phyloP scores from a whole-genome alignment of 1,139 yeast genomes.

The Pichiaceae sp. region DNA sequence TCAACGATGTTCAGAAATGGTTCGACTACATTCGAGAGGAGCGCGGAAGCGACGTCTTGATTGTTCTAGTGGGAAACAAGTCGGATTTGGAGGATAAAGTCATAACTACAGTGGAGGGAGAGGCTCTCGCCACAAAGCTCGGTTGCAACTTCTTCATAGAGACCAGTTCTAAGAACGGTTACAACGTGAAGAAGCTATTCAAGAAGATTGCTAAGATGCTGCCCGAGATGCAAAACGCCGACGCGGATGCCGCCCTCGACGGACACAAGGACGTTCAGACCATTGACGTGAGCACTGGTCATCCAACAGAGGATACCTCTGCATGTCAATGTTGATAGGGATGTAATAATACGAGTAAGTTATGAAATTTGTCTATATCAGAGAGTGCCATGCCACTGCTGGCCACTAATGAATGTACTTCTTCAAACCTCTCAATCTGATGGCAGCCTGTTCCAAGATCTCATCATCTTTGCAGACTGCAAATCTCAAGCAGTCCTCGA shows the following conservation, averaged over 20 bases:
- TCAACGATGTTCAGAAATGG: slow-evolving; percentile 73
- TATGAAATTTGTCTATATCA: neutral
- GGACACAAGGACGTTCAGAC: slow-evolving; percentile 19
- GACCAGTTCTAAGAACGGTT: slow-evolving; percentile 92
- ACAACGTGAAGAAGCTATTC: slow-evolving; percentile 82
- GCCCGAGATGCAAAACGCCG: slow-evolving; percentile 67
- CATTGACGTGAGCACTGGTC: slow-evolving; percentile 23
- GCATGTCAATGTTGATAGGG: slow-evolving; percentile 21
- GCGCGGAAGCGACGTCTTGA: slow-evolving; percentile 60
- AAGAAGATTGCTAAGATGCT: slow-evolving; percentile 84
- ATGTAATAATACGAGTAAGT: neutral
- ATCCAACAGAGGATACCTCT: slow-evolving; percentile 11
- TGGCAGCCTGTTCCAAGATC: slow-evolving; percentile 72
- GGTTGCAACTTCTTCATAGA: slow-evolving; percentile 81
- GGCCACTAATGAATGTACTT: slow-evolving; percentile 35
- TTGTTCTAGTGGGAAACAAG: slow-evolving; percentile 76
- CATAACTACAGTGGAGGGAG: slow-evolving; percentile 76
- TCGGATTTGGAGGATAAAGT: slow-evolving; percentile 71
- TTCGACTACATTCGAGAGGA: slow-evolving; percentile 74
- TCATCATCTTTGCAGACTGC: slow-evolving; percentile 93
- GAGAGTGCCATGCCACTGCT: too few relatives aligned
- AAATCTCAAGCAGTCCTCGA: slow-evolving; percentile 81
- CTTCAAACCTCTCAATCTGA: slow-evolving; percentile 61
- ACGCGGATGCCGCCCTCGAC: slow-evolving; percentile 14
- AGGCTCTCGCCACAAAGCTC: slow-evolving; percentile 63